A percentile compares a stretch with the other conserved stretches of the same genome.
These are phyloP conservation scores for Platanthera zijinensis DNA, from an alignment of 106 monocot genomes.

Conservation along the genomic window DNA sequence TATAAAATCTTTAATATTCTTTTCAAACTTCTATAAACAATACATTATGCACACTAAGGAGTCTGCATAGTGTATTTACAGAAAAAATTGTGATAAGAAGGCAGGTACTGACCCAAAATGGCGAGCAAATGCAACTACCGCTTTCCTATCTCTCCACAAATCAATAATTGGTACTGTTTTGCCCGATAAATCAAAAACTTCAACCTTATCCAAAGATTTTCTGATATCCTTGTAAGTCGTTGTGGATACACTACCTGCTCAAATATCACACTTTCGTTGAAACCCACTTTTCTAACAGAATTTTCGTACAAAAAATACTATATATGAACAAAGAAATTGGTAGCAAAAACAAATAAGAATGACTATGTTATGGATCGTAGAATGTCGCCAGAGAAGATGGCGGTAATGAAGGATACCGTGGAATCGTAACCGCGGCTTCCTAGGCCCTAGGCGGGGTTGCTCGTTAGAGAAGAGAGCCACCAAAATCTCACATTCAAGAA, in stretches of 20 bases:
- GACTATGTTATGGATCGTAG: too few species aligned
- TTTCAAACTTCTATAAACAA: neutral
- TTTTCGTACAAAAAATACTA: neutral
- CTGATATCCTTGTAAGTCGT: slow-evolving; percentile 15
- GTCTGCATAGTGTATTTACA: neutral
- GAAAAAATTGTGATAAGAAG: neutral
- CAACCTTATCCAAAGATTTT: slow-evolving; percentile 43
- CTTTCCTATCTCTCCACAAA: slow-evolving; percentile 79
- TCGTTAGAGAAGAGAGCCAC: too few species aligned
- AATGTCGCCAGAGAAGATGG: too few species aligned
- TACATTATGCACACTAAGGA: neutral
- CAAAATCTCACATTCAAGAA: too few species aligned
- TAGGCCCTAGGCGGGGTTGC: too few species aligned
- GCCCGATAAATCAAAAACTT: slow-evolving; percentile 64
- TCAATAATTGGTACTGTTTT: slow-evolving; percentile 47
- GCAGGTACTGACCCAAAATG: slow-evolving; percentile 69
- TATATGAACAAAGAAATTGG: too few species aligned
- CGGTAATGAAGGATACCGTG: too few species aligned
- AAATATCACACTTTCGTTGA: neutral
- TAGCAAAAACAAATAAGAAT: too few species aligned
- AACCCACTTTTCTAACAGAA: neutral
- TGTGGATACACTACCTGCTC: slow-evolving; percentile 22
- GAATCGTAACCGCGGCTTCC: too few species aligned
- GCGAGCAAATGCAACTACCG: slow-evolving; percentile 82
- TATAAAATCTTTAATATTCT: neutral